Percentiles rank a stretch among this genome's conserved stretches.
Evolutionary conservation across 768 basidiomycete species (phyloP).

Genomic region (Boletus rubropictus): DNA sequence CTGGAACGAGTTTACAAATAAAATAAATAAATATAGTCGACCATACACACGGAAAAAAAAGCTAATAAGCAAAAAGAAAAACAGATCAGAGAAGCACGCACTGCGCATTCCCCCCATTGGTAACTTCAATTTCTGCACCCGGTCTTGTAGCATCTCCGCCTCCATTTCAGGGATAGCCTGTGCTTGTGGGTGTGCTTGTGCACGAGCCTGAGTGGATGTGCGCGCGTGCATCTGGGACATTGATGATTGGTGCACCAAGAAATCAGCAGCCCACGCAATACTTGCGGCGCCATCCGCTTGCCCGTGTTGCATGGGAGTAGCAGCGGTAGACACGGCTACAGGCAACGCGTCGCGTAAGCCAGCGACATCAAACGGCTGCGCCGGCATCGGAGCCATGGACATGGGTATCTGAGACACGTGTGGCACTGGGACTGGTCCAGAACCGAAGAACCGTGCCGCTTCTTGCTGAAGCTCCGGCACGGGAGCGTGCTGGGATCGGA

Average conservation of each 20-base stretch:
- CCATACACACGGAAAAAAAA: background rate
- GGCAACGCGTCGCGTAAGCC: constrained; percentile 29
- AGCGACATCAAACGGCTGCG: constrained; percentile 53
- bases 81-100: constrained; percentile 9
- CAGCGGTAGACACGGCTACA: background rate
- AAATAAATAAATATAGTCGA: background rate
- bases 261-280: constrained; percentile 60
- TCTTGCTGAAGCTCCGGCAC: constrained; percentile 50
- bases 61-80: background rate
- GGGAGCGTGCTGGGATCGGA: constrained; percentile 49
- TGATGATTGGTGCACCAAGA: constrained; percentile 35
- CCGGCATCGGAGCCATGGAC: constrained; percentile 20
- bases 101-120: constrained; percentile 11
- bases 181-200: constrained; percentile 10
- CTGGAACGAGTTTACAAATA: constrained; percentile 19
- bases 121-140: constrained; percentile 2
- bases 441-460: constrained; percentile 63
- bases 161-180: constrained; percentile 2
- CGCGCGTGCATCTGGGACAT: background rate
- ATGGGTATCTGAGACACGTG: constrained; percentile 18
- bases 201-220: background rate
- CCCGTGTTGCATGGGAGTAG: constrained; percentile 9
- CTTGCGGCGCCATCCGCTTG: constrained; percentile 13
- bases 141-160: constrained; percentile 12
- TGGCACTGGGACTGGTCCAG: constrained; percentile 20